These are phyloP conservation scores for Parascedosporium putredinis DNA, from an alignment of 2,329 filamentous ascomycete species.

Conservation along the genomic window DNA sequence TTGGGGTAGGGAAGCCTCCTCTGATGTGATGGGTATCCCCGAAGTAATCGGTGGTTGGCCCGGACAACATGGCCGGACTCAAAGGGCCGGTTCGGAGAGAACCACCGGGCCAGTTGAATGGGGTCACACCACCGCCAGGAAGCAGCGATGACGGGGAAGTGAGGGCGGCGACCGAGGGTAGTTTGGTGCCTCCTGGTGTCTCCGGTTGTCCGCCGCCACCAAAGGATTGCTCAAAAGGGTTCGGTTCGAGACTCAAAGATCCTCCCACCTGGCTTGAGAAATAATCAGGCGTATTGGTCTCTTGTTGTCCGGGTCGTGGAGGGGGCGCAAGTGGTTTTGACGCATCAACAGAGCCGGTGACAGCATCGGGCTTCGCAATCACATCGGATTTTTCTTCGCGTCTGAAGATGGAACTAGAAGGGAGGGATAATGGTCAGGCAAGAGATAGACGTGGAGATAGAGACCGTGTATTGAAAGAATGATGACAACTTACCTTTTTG, in stretches of 20 bases:
- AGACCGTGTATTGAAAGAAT: background rate
- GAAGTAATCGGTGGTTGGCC: conserved; percentile 79
- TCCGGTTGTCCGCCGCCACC: conserved; percentile 53
- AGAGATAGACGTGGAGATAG: too few relatives aligned
- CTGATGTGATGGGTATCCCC: conserved; percentile 67
- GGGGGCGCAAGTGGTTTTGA: conserved; percentile 61
- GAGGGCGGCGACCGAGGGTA: conserved; percentile 82
- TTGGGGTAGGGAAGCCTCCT: conserved; percentile 84
- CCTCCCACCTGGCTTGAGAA: conserved; percentile 48
- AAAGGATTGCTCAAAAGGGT: conserved; percentile 96
- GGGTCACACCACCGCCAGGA: conserved; percentile 60
- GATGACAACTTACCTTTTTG: conserved; percentile 30
- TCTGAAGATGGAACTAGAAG: conserved; percentile 31
- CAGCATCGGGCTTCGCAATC: conserved; percentile 36
- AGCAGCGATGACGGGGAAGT: conserved; percentile 80
- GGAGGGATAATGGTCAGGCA: conserved; percentile 10
- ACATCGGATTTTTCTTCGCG: conserved; percentile 33
- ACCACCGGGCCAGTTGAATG: conserved; percentile 70
- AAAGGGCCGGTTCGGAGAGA: conserved; percentile 85
- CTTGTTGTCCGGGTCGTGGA: conserved; percentile 49
- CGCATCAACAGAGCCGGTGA: conserved; percentile 42
- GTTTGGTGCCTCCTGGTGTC: conserved; percentile 71
- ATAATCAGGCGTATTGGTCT: conserved; percentile 54
- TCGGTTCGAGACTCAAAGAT: conserved; percentile 70
- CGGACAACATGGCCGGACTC: conserved; percentile 94